These are phyloP conservation scores for Musa troglodytarum DNA, from an alignment of 176 grass and related monocot genomes.

Conservation along the genomic window DNA sequence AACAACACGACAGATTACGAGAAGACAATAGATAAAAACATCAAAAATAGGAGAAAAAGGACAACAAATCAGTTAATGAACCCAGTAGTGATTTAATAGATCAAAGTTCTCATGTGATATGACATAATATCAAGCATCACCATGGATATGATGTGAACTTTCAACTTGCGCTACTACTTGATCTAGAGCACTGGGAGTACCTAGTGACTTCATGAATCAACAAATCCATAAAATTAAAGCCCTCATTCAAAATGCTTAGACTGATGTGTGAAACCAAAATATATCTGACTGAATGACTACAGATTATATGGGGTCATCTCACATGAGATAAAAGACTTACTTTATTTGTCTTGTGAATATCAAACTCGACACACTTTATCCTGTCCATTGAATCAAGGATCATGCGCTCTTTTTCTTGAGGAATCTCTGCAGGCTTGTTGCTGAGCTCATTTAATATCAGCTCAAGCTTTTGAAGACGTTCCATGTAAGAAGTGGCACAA, in stretches of 20 bases:
- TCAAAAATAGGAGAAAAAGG: too few relatives aligned
- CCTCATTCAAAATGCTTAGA: neutral
- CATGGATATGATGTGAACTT: neutral
- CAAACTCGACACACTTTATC: constrained; percentile 73
- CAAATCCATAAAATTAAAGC: too few relatives aligned
- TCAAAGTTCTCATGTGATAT: neutral
- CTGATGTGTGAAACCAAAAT: neutral
- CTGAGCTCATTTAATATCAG: constrained; percentile 53
- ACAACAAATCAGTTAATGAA: too few relatives aligned
- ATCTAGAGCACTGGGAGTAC: neutral
- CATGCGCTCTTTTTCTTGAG: constrained; percentile 52
- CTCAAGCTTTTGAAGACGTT: constrained; percentile 64
- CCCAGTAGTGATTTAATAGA: too few relatives aligned
- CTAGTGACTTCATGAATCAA: neutral
- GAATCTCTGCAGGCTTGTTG: constrained; percentile 52
- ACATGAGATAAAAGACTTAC: constrained; percentile 21
- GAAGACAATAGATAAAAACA: too few relatives aligned
- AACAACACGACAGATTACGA: too few relatives aligned
- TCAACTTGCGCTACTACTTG: neutral
- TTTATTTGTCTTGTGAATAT: constrained; percentile 58
- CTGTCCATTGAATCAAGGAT: constrained; percentile 64
- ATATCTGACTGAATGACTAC: neutral
- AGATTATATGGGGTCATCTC: too few relatives aligned
- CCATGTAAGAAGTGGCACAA: constrained; percentile 37
- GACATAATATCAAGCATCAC: neutral